A percentile compares a stretch with the other conserved stretches of the same genome.
Evolutionary conservation across 1,139 yeast genomes (phyloP).

Genomic region (Geotrichum candidum): DNA sequence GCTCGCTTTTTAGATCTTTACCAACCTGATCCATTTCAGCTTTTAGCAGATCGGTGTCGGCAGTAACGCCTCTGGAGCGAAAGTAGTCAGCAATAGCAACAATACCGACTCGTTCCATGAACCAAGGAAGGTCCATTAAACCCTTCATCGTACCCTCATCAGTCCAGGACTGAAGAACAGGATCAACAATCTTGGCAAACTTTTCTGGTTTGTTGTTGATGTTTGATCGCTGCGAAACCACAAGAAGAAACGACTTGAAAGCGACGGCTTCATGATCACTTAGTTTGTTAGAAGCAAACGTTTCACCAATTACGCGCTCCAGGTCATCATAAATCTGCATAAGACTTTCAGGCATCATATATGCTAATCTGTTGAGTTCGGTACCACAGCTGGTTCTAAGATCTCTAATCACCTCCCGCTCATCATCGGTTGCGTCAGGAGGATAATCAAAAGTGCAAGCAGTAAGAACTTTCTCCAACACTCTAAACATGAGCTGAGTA

Average conservation of each 20-base stretch:
- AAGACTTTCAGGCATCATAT: slow-evolving; percentile 86
- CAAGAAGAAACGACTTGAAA: slow-evolving; percentile 83
- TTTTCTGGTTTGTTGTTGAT: slow-evolving; percentile 63
- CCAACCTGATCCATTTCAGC: slow-evolving; percentile 94
- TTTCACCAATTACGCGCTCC: slow-evolving; percentile 71
- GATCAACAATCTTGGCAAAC: slow-evolving; percentile 84
- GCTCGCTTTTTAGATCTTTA: slow-evolving; percentile 58
- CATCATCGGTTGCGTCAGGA: slow-evolving; percentile 54
- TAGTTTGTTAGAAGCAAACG: slow-evolving; percentile 62
- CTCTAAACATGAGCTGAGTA: slow-evolving; percentile 62
- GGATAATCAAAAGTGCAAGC: slow-evolving; percentile 87
- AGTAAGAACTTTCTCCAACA: slow-evolving; percentile 78
- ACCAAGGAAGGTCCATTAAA: slow-evolving; percentile 85
- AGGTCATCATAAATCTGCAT: slow-evolving; percentile 74
- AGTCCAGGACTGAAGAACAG: slow-evolving; percentile 88
- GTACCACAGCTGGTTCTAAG: slow-evolving; percentile 90
- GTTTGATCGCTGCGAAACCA: slow-evolving; percentile 82
- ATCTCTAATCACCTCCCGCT: slow-evolving; percentile 76
- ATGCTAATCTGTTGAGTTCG: slow-evolving; percentile 86
- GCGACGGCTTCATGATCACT: slow-evolving; percentile 91
- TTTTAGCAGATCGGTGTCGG: slow-evolving; percentile 64
- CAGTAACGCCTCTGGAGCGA: slow-evolving; percentile 72
- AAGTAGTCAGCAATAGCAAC: slow-evolving; percentile 90
- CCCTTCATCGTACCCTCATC: slow-evolving; percentile 89
- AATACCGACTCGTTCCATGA: slow-evolving; percentile 94